Evolutionary conservation across 169 alveolate genomes (phyloP), one percentile per base, ranked within the genome.

Genomic region (Eimeria falciformis): DNA sequence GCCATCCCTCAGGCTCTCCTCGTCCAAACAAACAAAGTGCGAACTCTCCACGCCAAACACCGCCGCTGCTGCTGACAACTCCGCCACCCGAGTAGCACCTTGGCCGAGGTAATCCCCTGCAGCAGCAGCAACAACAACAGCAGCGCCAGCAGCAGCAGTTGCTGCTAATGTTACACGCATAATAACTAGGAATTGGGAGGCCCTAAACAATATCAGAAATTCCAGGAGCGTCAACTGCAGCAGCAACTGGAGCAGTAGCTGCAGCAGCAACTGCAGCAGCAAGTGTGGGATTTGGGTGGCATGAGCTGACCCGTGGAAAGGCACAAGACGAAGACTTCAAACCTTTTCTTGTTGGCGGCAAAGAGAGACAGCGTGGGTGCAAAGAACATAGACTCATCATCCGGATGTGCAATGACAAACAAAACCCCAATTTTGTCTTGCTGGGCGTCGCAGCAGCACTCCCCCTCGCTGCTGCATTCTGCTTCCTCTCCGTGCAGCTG

Each of bases 331-430:
- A 46, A 68, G 17, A 86, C 85, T 7, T 86, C 47, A 43, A 86
- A 62, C 0, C 45, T 43, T 33, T 86, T 75, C 6, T 73, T 33
- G 27, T 43, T 66, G 5, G 79, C 50, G 0, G 84, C 55, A 17
- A 87, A 62, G 23, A 87, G 87, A 43, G 86, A 50, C 55, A 87
- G 40, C 6, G 81, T 25, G 5, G 93, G 93, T 14, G 93, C 21
- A 33, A 71, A 87, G 62, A 87, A 87, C 93, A 87, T 87, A 68
- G 65, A 62, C 53, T 87, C 93, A 29, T 87, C 93, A n/a, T 87
- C 93, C 2, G 93, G 93, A n/a, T 87, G 93, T 0, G 93, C 93
- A 0, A 69, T 69, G 23, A 87, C 81, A 50, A 87, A 58, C 43
- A 66, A 23, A 43, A 87, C 82, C 5, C 90, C 65, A 2, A 69